Evolutionary conservation across 1,284 basidiomycete genomes (phyloP).

Genomic region (Rhodotorula mucilaginosa): DNA sequence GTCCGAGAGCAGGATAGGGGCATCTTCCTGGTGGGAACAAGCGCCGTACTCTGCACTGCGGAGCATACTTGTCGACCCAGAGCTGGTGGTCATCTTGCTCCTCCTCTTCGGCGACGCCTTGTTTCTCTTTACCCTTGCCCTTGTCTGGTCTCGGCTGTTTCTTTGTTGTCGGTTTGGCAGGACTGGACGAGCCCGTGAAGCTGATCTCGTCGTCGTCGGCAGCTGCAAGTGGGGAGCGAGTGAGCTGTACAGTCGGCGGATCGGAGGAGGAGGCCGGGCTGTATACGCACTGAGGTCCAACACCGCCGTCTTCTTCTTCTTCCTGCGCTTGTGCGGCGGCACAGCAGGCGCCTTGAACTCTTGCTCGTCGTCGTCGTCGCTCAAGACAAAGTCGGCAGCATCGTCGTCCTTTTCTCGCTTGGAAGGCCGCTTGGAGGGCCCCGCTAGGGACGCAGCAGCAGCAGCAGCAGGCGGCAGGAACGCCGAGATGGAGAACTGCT

Average conservation of each 20-base stretch:
- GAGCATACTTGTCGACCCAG: constrained; percentile 77
- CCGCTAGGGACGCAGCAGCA: not conserved
- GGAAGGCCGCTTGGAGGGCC: not conserved
- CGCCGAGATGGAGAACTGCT: constrained; percentile 29
- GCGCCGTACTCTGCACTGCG: constrained; percentile 60
- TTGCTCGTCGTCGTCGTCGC: constrained; percentile 41
- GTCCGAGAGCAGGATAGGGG: fast-evolving
- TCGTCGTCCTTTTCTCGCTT: constrained; percentile 31
- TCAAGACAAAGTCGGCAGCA: constrained; percentile 6
- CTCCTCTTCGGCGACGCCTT: not conserved
- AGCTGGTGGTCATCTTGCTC: constrained; percentile 47
- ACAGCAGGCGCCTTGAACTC: constrained; percentile 12
- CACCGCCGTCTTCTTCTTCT: constrained; percentile 50
- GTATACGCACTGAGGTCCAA: constrained; percentile 39
- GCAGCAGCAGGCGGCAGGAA: constrained; percentile 35
- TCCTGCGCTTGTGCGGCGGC: constrained; percentile 50
- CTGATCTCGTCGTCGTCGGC: constrained; percentile 27
- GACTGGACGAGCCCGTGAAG: not conserved
- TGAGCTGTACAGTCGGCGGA: no score
- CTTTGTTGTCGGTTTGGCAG: not conserved
- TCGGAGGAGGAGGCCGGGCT: no score
- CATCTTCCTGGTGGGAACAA: no score
- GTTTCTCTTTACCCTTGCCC: constrained; percentile 50
- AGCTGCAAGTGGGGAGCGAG: not conserved
- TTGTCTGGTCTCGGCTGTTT: constrained; percentile 48